phyloP scores from a whole-genome alignment of 2,329 filamentous ascomycete genomes.

The Xylaria sp. region DNA sequence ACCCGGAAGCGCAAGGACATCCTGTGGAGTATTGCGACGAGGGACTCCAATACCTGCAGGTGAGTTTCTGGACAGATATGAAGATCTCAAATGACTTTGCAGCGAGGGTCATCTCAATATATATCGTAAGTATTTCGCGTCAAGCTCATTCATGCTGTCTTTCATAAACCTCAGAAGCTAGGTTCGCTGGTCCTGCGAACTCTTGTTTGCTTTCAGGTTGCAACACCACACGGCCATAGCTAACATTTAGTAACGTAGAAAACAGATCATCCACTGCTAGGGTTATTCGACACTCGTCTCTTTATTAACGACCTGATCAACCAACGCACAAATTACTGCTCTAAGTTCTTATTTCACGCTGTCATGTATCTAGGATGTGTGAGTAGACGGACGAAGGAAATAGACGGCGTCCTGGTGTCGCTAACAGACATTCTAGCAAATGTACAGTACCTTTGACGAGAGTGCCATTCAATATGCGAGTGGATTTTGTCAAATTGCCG shows the following conservation, averaged over 20 bases:
- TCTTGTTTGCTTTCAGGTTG: neutral
- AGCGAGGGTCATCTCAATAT: conserved; percentile 34
- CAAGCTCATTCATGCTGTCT: neutral
- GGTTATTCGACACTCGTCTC: conserved; percentile 50
- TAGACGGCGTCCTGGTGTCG: neutral
- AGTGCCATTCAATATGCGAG: conserved; percentile 35
- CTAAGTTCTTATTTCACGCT: conserved; percentile 51
- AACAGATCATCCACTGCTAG: conserved; percentile 55
- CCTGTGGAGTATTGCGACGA: conserved; percentile 27
- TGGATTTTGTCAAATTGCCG: conserved; percentile 46
- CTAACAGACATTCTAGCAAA: conserved; percentile 47
- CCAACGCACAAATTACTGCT: conserved; percentile 46
- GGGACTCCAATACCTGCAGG: conserved; percentile 21
- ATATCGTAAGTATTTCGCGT: conserved; percentile 27
- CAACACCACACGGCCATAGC: neutral
- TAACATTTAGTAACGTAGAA: conserved; percentile 14
- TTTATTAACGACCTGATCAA: conserved; percentile 51
- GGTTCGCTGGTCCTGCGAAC: neutral
- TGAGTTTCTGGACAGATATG: conserved; percentile 32
- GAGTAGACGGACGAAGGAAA: conserved; percentile 34
- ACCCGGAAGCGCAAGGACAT: neutral
- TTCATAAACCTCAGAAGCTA: neutral
- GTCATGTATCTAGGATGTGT: conserved; percentile 53
- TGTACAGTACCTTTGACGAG: conserved; percentile 51
- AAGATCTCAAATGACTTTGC: conserved; percentile 27